These are phyloP conservation scores for Tephrocybe sp. DNA, from an alignment of 768 basidiomycete genomes.

Conservation along the genomic window DNA sequence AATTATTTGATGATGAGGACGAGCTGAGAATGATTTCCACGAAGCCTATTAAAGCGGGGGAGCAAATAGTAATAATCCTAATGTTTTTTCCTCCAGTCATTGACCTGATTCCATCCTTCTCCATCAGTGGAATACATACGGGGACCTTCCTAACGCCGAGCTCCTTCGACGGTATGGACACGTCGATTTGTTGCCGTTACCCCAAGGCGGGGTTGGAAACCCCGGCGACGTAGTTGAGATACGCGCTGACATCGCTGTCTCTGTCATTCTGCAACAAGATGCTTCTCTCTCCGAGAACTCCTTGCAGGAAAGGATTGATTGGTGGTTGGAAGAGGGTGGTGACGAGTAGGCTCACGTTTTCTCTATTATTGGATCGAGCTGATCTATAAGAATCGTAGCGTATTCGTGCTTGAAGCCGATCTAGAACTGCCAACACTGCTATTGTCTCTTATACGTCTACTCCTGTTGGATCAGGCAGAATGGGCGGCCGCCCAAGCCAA, in stretches of 20 bases:
- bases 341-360: conserved; percentile 68
- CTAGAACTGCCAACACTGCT: conserved; percentile 54
- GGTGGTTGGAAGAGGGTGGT: conserved; percentile 89
- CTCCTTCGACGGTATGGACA: conserved; percentile 94
- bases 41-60: conserved; percentile 67
- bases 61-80: conserved; percentile 74
- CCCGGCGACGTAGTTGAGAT: conserved; percentile 82
- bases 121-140: conserved; percentile 91
- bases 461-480: conserved; percentile 54
- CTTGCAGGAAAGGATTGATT: conserved; percentile 73
- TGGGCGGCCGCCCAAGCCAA: conserved; percentile 63
- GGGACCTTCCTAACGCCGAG: conserved; percentile 89
- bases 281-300: conserved; percentile 23
- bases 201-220: conserved; percentile 56
- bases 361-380: conserved; percentile 1
- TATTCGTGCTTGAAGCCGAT: conserved; percentile 55
- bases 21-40: conserved; percentile 82
- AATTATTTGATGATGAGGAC: conserved; percentile 76
- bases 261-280: conserved; percentile 28
- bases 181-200: conserved; percentile 71
- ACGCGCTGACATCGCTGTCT: conserved; percentile 67
- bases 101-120: conserved; percentile 9
- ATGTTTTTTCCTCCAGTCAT: conserved; percentile 1
- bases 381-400: conserved; percentile 31
- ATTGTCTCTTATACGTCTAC: conserved; percentile 63